Conservation (phyloP, 2,329 filamentous ascomycete species). For the Pestalotiopsis sp. region DNA sequence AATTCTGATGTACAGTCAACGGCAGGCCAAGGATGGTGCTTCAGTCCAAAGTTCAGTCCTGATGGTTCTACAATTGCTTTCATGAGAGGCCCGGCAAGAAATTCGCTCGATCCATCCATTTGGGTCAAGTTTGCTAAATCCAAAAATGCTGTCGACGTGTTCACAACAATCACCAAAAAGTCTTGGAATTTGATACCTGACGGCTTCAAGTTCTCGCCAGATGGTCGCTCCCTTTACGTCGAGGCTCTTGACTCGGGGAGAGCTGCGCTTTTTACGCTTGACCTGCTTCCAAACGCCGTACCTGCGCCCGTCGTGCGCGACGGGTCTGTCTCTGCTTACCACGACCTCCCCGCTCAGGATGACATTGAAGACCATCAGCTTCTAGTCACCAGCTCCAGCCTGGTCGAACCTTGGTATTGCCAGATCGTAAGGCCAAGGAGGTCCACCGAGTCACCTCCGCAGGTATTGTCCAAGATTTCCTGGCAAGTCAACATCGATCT, state of each 20-base stretch:
- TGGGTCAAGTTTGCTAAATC: slow-evolving; percentile 32
- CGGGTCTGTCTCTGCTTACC: slow-evolving; percentile 30
- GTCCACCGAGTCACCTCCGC: slow-evolving; percentile 19
- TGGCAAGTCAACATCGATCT: slow-evolving; percentile 34
- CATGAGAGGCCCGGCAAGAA: slow-evolving; percentile 27
- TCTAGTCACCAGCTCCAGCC: slow-evolving; percentile 38
- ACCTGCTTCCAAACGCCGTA: slow-evolving; percentile 29
- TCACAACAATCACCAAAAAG: slow-evolving; percentile 25
- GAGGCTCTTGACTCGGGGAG: slow-evolving; percentile 35
- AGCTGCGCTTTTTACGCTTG: slow-evolving; percentile 33
- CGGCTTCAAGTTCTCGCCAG: slow-evolving; percentile 36
- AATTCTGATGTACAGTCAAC: background rate
- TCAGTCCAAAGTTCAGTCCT: slow-evolving; percentile 37
- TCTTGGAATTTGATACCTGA: slow-evolving; percentile 31
- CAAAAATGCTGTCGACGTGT: slow-evolving; percentile 29
- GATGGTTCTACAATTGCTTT: slow-evolving; percentile 39
- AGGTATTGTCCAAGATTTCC: slow-evolving; percentile 32
- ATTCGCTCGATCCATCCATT: slow-evolving; percentile 30
- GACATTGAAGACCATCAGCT: slow-evolving; percentile 29
- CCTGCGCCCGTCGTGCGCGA: slow-evolving; percentile 27
- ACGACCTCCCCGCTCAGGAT: slow-evolving; percentile 25
- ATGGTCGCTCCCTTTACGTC: slow-evolving; percentile 35
- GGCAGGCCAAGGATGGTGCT: slow-evolving; percentile 11
- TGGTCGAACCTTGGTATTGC: slow-evolving; percentile 40
- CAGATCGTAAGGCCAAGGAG: slow-evolving; percentile 33